Evolutionary conservation across 2,329 filamentous ascomycete species (phyloP).

Genomic region (Esteya vermicola): DNA sequence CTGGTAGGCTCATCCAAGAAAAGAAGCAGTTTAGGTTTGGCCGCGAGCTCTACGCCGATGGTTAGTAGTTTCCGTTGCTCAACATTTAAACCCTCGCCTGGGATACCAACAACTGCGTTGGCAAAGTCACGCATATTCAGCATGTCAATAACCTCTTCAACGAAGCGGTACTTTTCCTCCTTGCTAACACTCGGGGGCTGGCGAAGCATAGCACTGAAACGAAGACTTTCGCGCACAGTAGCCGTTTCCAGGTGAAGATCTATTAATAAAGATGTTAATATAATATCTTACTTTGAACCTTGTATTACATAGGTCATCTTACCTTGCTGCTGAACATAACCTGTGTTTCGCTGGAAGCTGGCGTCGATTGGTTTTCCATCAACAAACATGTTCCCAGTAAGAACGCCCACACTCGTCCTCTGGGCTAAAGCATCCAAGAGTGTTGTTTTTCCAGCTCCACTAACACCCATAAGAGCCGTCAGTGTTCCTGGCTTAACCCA

Average conservation of each 20-base stretch:
- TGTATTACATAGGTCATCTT: background rate
- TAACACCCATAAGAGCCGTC: slow-evolving; percentile 86
- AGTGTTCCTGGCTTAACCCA: slow-evolving; percentile 88
- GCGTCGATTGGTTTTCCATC: slow-evolving; percentile 53
- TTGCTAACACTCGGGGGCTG: slow-evolving; percentile 61
- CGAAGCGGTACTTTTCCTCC: slow-evolving; percentile 72
- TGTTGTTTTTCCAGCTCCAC: slow-evolving; percentile 84
- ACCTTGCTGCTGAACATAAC: slow-evolving; percentile 74
- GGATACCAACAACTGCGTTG: slow-evolving; percentile 80
- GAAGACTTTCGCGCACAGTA: slow-evolving; percentile 76
- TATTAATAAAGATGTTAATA: too few species aligned
- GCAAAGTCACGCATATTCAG: slow-evolving; percentile 84
- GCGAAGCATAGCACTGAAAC: slow-evolving; percentile 72
- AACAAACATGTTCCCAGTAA: slow-evolving; percentile 67
- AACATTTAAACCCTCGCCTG: slow-evolving; percentile 68
- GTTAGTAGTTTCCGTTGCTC: slow-evolving; percentile 65
- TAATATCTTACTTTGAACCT: background rate
- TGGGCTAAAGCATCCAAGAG: slow-evolving; percentile 76
- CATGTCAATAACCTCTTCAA: slow-evolving; percentile 84
- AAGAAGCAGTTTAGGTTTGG: slow-evolving; percentile 75
- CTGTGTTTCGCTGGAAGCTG: slow-evolving; percentile 82
- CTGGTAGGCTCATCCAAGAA: slow-evolving; percentile 96
- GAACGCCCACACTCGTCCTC: slow-evolving; percentile 77
- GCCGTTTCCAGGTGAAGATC: slow-evolving; percentile 70
- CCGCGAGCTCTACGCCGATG: slow-evolving; percentile 82